A percentile compares a stretch with the other conserved stretches of the same genome.
Conservation (phyloP, 495 filamentous ascomycete genomes). For the Talaromyces borbonicus region DNA sequence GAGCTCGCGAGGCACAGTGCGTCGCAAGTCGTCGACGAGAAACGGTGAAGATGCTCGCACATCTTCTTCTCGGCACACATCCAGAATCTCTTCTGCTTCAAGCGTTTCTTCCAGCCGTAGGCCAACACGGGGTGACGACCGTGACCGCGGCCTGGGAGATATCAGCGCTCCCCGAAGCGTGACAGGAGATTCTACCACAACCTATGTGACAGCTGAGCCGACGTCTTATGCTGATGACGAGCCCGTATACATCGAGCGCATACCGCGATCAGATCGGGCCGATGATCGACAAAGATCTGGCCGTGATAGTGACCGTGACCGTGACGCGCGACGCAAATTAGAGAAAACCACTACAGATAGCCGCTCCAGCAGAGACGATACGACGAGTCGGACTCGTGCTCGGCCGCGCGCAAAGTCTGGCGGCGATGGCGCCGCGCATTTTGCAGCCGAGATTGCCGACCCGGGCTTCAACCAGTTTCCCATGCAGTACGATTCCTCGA, state of each 20-base stretch:
- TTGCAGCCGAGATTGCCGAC: slow-evolving; percentile 24
- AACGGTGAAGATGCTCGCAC: slow-evolving; percentile 16
- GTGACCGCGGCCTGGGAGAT: slow-evolving; percentile 37
- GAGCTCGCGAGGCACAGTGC: slow-evolving; percentile 16
- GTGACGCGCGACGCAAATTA: slow-evolving; percentile 20
- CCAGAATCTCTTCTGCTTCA: slow-evolving; percentile 9
- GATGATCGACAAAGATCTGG: slow-evolving; percentile 24
- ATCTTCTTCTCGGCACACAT: slow-evolving; percentile 2
- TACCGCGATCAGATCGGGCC: slow-evolving; percentile 14
- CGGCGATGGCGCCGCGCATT: slow-evolving; percentile 14
- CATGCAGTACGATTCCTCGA: slow-evolving; percentile 24
- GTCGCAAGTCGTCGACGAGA: slow-evolving; percentile 18
- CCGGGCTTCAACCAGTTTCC: slow-evolving; percentile 39
- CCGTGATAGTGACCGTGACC: slow-evolving; percentile 23
- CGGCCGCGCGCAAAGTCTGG: slow-evolving; percentile 25
- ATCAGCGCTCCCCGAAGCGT: slow-evolving; percentile 29
- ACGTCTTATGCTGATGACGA: slow-evolving; percentile 19
- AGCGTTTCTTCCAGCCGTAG: slow-evolving; percentile 34
- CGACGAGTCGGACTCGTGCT: slow-evolving; percentile 18
- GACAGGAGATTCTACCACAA: slow-evolving; percentile 39
- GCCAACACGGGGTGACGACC: slow-evolving; percentile 46
- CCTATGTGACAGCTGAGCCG: slow-evolving; percentile 44
- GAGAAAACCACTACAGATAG: slow-evolving; percentile 14
- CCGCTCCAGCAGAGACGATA: slow-evolving; percentile 9
- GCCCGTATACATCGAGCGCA: slow-evolving; percentile 16